Conservation (phyloP, 495 filamentous ascomycete species). For the Tuber calosporum region DNA sequence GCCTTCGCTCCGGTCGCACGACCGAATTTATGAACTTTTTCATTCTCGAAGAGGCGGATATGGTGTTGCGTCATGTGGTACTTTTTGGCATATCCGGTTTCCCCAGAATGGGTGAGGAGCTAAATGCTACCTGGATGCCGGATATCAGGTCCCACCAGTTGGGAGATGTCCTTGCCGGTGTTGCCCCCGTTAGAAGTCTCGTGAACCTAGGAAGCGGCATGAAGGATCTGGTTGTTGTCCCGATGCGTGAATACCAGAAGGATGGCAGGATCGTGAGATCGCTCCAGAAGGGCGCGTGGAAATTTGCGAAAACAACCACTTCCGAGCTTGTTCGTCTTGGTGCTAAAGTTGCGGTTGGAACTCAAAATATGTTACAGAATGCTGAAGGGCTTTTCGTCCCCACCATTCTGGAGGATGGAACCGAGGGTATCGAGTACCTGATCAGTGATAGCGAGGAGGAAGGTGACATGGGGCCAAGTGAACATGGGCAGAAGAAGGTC, state of each 20-base stretch:
- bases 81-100: slow-evolving; percentile 88
- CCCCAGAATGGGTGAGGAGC: slow-evolving; percentile 71
- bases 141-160: slow-evolving; percentile 88
- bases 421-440: slow-evolving; percentile 30
- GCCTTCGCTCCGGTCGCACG: slow-evolving; percentile 92
- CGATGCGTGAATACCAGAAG: slow-evolving; percentile 85
- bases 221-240: slow-evolving; percentile 75
- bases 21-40: slow-evolving; percentile 99
- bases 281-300: slow-evolving; percentile 77
- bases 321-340: slow-evolving; percentile 86
- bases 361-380: slow-evolving; percentile 80
- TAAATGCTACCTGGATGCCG: slow-evolving; percentile 97
- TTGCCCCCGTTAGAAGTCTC: slow-evolving; percentile 81
- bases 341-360: slow-evolving; percentile 89
- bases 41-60: slow-evolving; percentile 77
- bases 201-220: slow-evolving; percentile 86
- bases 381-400: slow-evolving; percentile 69
- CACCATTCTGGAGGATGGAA: slow-evolving; percentile 29
- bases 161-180: slow-evolving; percentile 74
- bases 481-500: slow-evolving; percentile 61
- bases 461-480: slow-evolving; percentile 20
- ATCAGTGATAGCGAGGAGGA: slow-evolving; percentile 50
- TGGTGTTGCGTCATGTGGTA: slow-evolving; percentile 80
- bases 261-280: slow-evolving; percentile 88
- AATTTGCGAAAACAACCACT: slow-evolving; percentile 87